Conservation (phyloP, 83 land plant genomes). For the Thuja plicata region DNA sequence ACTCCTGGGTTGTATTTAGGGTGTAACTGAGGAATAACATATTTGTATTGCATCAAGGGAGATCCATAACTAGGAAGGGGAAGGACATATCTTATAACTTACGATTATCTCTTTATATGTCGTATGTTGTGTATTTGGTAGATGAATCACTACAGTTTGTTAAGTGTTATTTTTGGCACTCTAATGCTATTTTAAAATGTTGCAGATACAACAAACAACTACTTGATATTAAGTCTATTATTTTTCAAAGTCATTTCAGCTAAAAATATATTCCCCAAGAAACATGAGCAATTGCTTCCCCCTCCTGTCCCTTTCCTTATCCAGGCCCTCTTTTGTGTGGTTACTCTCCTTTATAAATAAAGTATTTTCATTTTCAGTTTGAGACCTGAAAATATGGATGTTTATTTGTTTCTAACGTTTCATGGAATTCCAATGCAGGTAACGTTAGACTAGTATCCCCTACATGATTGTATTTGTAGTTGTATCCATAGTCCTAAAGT, state of each 20-base stretch:
- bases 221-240: neutral
- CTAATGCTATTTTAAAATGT: neutral
- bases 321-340: no score
- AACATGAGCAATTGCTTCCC: no score
- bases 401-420: no score
- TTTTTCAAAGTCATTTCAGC: neutral
- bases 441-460: no score
- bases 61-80: neutral
- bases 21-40: neutral
- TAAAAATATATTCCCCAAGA: no score
- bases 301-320: no score
- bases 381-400: no score
- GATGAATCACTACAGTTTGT: neutral
- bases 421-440: no score
- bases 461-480: no score
- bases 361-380: no score
- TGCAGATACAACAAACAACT: neutral
- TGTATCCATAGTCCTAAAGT: neutral
- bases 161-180: neutral
- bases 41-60: neutral
- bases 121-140: neutral
- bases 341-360: no score
- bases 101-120: neutral
- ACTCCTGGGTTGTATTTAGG: neutral
- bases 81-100: neutral